Percentiles rank a stretch among this genome's conserved stretches.
Conservation (phyloP, 2,329 filamentous ascomycete genomes). For the Cryphonectria naterciae region DNA sequence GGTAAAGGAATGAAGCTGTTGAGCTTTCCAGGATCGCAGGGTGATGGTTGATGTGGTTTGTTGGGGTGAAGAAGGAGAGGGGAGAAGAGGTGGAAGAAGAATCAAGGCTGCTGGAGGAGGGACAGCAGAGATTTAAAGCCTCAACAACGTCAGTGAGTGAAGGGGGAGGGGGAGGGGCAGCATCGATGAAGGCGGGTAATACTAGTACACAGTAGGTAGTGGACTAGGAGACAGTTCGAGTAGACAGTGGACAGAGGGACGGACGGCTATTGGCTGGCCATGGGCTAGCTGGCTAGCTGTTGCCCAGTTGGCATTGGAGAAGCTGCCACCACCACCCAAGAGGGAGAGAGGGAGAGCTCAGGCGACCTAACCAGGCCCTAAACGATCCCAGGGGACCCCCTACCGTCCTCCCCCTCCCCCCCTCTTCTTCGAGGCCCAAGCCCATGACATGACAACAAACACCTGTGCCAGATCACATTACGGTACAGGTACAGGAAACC, state of each 20-base stretch:
- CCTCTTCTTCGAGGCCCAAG: not conserved
- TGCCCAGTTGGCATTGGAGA: not conserved
- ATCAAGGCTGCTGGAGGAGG: not conserved
- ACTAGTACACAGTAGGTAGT: not conserved
- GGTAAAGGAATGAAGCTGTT: not conserved
- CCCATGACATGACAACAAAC: not conserved
- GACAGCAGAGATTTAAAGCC: slow-evolving; percentile 30
- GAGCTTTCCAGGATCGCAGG: slow-evolving; percentile 13
- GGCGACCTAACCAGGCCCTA: too few species aligned
- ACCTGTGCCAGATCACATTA: not conserved
- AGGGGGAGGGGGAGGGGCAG: slow-evolving; percentile 25
- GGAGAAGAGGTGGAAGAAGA: slow-evolving; percentile 16
- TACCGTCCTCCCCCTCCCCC: too few species aligned
- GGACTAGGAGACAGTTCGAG: not conserved
- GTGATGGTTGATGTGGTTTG: slow-evolving; percentile 18
- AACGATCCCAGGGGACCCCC: too few species aligned
- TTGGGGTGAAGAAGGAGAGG: slow-evolving; percentile 18
- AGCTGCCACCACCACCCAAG: not conserved
- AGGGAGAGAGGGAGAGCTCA: not conserved
- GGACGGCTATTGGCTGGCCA: slow-evolving; percentile 1
- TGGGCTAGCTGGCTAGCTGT: not conserved
- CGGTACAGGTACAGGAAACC: not conserved
- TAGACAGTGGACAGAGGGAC: not conserved
- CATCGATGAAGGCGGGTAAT: slow-evolving; percentile 2
- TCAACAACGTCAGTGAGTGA: slow-evolving; percentile 26